These are phyloP conservation scores for Forsythia viridissima DNA, from an alignment of 257 asterid genomes.

Conservation along the genomic window DNA sequence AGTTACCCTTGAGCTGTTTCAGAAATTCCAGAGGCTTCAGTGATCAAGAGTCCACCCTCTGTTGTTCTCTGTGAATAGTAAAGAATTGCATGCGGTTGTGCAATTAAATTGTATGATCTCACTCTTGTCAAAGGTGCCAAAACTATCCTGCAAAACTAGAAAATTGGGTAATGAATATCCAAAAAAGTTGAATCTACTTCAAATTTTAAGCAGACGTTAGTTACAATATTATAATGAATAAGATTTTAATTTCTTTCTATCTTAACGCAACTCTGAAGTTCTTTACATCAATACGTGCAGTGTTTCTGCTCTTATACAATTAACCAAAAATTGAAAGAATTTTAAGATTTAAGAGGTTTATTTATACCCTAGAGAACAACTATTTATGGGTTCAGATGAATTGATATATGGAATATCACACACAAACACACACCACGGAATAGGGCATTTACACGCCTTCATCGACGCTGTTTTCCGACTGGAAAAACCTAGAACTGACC, in stretches of 20 bases:
- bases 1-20: constrained; percentile 32
- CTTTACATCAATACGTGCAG: too few relatives aligned
- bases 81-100: constrained; percentile 46
- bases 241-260: background rate
- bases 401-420: background rate
- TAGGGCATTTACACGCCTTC: too few relatives aligned
- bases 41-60: constrained; percentile 42
- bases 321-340: background rate
- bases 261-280: background rate
- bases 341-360: background rate
- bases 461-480: background rate
- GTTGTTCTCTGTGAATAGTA: constrained; percentile 52
- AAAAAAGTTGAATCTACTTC: background rate
- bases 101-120: constrained; percentile 39
- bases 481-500: background rate
- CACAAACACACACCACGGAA: background rate
- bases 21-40: constrained; percentile 50
- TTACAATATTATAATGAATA: background rate
- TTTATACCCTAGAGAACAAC: background rate
- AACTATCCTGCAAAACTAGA: constrained; percentile 32
- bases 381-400: background rate
- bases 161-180: background rate
- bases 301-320: background rate
- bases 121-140: constrained; percentile 46
- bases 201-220: background rate